Evolutionary conservation across 1,139 yeast genomes (phyloP), one percentile per base, ranked within the genome.

Genomic region (Entelexis paramagnoliae): DNA sequence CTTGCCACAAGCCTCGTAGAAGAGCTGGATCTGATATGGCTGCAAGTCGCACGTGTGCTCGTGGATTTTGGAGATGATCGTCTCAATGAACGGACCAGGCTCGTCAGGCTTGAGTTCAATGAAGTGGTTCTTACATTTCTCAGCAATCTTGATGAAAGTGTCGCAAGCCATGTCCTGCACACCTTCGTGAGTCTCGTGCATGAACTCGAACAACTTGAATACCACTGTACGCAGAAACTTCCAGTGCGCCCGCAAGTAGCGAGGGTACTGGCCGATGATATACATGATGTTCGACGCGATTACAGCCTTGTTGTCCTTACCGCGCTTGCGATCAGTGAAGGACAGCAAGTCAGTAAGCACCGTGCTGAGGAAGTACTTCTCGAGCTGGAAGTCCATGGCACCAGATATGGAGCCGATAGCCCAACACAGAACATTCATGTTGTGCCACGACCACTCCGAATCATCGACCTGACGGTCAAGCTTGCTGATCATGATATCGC

Each of bases 131-230:
- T 88, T 89, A 75, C 98, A 91, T 70, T 91, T 91, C 62, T 79
- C 82, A 30, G 96, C 87, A 66, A 91, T 91, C 68, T 91, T 93
- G 64, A 89, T 89, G 67, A 91, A 91, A 1, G 99, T 91, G 68
- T 91, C 98, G 74, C 98, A 91, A 10, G 99, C 98, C 98, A 91
- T 91, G 69, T 91, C 98, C 72, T 91, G 98, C 58, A 91, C 98
- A 71, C 97, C 98, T 69, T 89, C 99, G 68, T 91, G 98, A 28
- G 96, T 88, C 73, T 91, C 99, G 71, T 91, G 98, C 99, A 91
- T 91, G 64, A 91, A 91, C 69, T 93, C 98, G 69, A 91, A 91
- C 62, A 91, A 76, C 68, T 91, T 91, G 70, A 87, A 83, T 57
- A 91, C 91, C 46, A 91, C 99, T 0, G 98, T 91, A 68, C 89